These are phyloP conservation scores for Colletotrichum liriopes DNA, from an alignment of 2,329 filamentous ascomycete species.

Conservation along the genomic window DNA sequence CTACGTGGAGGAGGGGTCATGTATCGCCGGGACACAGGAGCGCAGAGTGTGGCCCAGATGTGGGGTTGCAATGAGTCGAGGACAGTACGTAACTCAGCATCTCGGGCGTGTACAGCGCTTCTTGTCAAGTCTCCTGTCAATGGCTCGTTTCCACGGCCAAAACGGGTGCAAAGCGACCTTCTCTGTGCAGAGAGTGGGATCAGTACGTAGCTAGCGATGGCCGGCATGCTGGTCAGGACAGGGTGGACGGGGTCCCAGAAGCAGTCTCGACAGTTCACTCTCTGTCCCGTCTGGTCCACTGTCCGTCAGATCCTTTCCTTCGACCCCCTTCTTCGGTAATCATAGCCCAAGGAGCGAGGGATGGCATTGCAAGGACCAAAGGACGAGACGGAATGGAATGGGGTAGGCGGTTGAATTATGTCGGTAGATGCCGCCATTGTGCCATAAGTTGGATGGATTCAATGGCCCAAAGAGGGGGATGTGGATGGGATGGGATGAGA, in stretches of 20 bases:
- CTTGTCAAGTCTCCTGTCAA: background rate
- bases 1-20: constrained; percentile 4
- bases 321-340: background rate
- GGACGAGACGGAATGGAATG: background rate
- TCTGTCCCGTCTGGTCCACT: background rate
- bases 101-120: constrained; percentile 8
- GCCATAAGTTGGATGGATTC: constrained; percentile 25
- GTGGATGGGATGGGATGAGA: constrained; percentile 8
- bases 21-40: constrained; percentile 7
- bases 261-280: background rate
- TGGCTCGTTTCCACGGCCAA: background rate
- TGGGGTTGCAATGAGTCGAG: constrained; percentile 36
- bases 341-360: background rate
- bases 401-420: constrained; percentile 15
- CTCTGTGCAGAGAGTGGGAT: constrained; percentile 6
- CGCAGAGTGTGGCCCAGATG: constrained; percentile 20
- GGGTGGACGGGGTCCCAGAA: background rate
- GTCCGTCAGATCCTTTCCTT: constrained; percentile 2
- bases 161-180: background rate
- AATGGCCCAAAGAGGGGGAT: constrained; percentile 8
- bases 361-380: background rate
- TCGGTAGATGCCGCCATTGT: constrained; percentile 25
- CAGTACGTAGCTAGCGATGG: background rate
- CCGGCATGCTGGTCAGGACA: background rate
- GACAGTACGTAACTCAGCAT: constrained; percentile 20